Base-by-base conservation (phyloP, 83 land plant species). In the Picea abies region DNA sequence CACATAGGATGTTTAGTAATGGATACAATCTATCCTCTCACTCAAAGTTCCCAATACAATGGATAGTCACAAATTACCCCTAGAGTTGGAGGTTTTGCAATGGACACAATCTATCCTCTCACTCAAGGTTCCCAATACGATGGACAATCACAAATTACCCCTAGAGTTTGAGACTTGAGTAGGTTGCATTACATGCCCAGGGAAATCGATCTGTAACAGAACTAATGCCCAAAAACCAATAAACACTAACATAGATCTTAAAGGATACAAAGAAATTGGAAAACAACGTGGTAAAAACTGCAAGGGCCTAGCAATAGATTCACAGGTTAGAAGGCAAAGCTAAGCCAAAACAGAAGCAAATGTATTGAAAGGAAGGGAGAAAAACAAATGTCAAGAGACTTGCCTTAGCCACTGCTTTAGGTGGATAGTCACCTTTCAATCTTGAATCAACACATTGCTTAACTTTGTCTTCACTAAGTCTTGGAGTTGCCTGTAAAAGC, bases 361-460 rank as follows among this genome's bases (percentile, higher is more conserved):
- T 23, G 35, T 16, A 67, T 56, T n/a, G 49, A 47, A 65, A 66
- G 70, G 39, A 68, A 23, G 23, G 12, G 5, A 66, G 52, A 47
- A 64, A 44, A 37, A 25, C 77, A 81, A 11, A 12, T 7, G 29
- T 10, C 62, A 16, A 78, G 29, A 7, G 76, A 89, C 90, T 86
- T 89, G 87, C 91, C 89, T 89, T 89, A 52, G 91, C 89, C 82
- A 87, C 85, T 56, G 89, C 89, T 89, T 87, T 58, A 32, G 91
- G 86, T 71, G 91, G 91, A 49, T 84, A 89, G 2, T 87, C 86
- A 25, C 82, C 81, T 37, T 78, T 78, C 76, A 89, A 84, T 76
- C 83, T 87, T 58, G 84, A 35, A 76, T 89, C 91, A 49, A 89
- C 83, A 62, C 91, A 89, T 52, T 89, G 89, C 82, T 64, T 89